Conservation (phyloP, 2,329 filamentous ascomycete genomes). For the Rhynchosporium graminicola region DNA sequence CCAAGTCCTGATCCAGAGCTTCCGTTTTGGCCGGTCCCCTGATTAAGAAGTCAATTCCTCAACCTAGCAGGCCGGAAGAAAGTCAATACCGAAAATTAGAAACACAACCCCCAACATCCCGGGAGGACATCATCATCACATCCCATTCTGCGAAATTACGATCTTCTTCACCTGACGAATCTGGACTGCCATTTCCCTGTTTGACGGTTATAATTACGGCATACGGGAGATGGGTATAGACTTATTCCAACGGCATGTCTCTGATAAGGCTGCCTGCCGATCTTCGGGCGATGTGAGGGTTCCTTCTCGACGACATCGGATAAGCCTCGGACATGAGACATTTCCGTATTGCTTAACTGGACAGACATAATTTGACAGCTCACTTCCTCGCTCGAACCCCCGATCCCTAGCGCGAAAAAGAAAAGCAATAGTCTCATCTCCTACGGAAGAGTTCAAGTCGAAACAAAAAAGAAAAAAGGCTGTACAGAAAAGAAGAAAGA, state of each 20-base stretch:
- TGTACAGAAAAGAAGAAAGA: too few relatives aligned
- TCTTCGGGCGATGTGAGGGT: neutral
- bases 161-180: slow-evolving; percentile 13
- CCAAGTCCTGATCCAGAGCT: neutral
- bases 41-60: neutral
- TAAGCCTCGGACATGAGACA: slow-evolving; percentile 6
- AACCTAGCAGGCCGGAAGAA: neutral
- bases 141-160: neutral
- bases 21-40: slow-evolving; percentile 4
- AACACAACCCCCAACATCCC: neutral
- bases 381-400: neutral
- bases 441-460: neutral
- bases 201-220: neutral
- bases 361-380: neutral
- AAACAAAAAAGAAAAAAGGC: neutral
- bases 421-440: neutral
- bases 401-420: neutral
- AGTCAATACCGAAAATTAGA: neutral
- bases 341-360: neutral
- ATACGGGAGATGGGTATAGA: neutral
- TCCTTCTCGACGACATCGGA: neutral
- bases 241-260: slow-evolving; percentile 7
- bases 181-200: neutral
- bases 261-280: neutral
- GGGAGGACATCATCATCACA: neutral